Percentiles rank a stretch among this genome's conserved stretches.
These are phyloP conservation scores for Neonectria hederae DNA, from an alignment of 2,329 filamentous ascomycete genomes.

Conservation along the genomic window DNA sequence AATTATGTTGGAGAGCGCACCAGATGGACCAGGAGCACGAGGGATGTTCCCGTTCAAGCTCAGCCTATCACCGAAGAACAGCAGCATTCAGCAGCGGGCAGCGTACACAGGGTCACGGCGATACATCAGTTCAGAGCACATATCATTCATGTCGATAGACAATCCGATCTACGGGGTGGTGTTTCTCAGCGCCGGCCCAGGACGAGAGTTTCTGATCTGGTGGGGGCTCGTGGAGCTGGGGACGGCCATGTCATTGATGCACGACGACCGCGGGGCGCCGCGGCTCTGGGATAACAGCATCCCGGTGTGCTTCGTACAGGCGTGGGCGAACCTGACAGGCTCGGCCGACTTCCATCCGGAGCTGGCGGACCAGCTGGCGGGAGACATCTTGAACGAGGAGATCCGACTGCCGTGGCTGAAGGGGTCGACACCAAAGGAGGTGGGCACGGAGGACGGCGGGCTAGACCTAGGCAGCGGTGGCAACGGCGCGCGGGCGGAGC, in stretches of 20 bases:
- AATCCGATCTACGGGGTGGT: constrained; percentile 41
- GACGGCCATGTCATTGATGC: constrained; percentile 35
- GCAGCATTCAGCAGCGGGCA: constrained; percentile 36
- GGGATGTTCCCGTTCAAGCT: constrained; percentile 42
- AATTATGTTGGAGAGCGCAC: constrained; percentile 37
- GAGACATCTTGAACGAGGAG: constrained; percentile 41
- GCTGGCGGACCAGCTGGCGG: constrained; percentile 36
- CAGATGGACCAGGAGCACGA: constrained; percentile 34
- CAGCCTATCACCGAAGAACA: constrained; percentile 34
- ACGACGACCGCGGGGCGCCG: constrained; percentile 37
- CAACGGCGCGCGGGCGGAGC: background rate
- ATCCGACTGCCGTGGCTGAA: constrained; percentile 37
- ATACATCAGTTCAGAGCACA: constrained; percentile 37
- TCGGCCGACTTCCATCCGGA: constrained; percentile 30
- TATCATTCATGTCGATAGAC: constrained; percentile 35
- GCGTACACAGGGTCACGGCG: constrained; percentile 41
- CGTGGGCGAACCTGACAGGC: constrained; percentile 40
- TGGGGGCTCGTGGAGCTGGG: constrained; percentile 42
- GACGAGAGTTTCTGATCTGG: constrained; percentile 41
- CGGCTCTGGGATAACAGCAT: constrained; percentile 42
- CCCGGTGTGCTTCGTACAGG: constrained; percentile 40
- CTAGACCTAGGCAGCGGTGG: constrained; percentile 23
- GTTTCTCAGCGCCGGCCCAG: constrained; percentile 38
- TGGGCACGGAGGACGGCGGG: constrained; percentile 40
- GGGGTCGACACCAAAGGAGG: constrained; percentile 34